A percentile compares a stretch with the other conserved stretches of the same genome.
Conservation (phyloP, 1,139 yeast genomes). For the Arxiozyma bovina region DNA sequence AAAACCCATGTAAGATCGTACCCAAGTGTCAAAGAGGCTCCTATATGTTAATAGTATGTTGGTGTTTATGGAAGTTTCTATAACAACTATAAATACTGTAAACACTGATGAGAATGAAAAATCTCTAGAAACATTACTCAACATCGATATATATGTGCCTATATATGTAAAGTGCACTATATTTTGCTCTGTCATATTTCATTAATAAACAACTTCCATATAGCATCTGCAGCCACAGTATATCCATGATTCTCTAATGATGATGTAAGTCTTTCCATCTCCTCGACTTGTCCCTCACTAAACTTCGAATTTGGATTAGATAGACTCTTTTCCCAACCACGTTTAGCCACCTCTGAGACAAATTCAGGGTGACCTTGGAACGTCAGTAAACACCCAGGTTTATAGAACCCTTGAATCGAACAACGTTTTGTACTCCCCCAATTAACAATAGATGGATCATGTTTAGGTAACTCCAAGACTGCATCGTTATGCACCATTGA, state of each 20-base stretch:
- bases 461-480: conserved; percentile 43
- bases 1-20: no score
- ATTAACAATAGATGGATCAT: conserved; percentile 31
- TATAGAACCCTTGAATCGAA: conserved; percentile 52
- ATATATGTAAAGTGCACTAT: neutral
- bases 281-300: conserved; percentile 2
- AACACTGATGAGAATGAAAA: neutral
- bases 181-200: neutral
- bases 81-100: neutral
- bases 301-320: neutral
- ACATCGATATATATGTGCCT: neutral
- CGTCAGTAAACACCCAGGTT: conserved; percentile 42
- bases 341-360: conserved; percentile 29
- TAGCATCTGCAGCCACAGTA: conserved; percentile 9
- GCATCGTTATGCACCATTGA: conserved; percentile 67
- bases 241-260: conserved; percentile 12
- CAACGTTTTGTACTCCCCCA: conserved; percentile 51
- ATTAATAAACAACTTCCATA: conserved; percentile 13
- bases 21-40: no score
- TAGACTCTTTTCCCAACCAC: conserved; percentile 6
- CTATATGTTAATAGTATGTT: no score
- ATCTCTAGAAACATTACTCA: neutral
- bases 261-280: conserved; percentile 3
- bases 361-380: conserved; percentile 93
- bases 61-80: no score